Percentiles rank a stretch among this genome's conserved stretches.
Evolutionary conservation across 352 stramenopile species (phyloP).

Genomic region (Phytopythium cucurbitacearum): DNA sequence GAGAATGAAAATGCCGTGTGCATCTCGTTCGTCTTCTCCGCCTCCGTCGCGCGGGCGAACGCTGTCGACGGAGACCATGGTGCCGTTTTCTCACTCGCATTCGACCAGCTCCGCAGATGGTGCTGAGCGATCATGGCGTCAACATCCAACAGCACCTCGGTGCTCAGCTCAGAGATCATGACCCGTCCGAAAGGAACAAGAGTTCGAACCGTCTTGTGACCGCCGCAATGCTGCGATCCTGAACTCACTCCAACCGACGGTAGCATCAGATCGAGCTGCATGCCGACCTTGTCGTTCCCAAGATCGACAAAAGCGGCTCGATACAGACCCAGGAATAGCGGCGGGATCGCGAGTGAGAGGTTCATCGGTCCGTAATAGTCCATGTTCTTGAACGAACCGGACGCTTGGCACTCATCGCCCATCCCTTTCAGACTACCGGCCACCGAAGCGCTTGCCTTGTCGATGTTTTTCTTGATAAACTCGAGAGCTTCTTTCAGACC

Average conservation of each 20-base stretch:
- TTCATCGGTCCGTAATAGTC: conserved; percentile 52
- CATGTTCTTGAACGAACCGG: conserved; percentile 56
- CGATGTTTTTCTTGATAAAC: conserved; percentile 53
- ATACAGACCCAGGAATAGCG: conserved; percentile 56
- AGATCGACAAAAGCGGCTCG: conserved; percentile 45
- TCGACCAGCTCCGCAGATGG: conserved; percentile 22
- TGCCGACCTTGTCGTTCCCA: conserved; percentile 32
- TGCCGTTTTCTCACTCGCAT: conserved; percentile 22
- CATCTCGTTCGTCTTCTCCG: conserved; percentile 21
- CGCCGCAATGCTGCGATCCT: neutral
- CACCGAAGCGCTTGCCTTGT: conserved; percentile 47
- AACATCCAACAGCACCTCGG: conserved; percentile 51
- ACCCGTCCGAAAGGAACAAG: conserved; percentile 29
- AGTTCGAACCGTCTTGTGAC: conserved; percentile 8
- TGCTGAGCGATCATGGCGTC: conserved; percentile 50
- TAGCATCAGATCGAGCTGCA: conserved; percentile 57
- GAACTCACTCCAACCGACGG: conserved; percentile 10
- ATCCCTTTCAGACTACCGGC: conserved; percentile 42
- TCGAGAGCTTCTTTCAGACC: conserved; percentile 46
- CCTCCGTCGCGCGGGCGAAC: conserved; percentile 23
- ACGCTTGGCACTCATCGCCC: conserved; percentile 44
- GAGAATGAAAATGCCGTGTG: conserved; percentile 29
- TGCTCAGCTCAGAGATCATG: conserved; percentile 45
- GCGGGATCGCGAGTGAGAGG: conserved; percentile 36
- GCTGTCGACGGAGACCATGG: conserved; percentile 31